Evolutionary conservation across 2,329 filamentous ascomycete genomes (phyloP).

Genomic region (Metarhizium brunneum): DNA sequence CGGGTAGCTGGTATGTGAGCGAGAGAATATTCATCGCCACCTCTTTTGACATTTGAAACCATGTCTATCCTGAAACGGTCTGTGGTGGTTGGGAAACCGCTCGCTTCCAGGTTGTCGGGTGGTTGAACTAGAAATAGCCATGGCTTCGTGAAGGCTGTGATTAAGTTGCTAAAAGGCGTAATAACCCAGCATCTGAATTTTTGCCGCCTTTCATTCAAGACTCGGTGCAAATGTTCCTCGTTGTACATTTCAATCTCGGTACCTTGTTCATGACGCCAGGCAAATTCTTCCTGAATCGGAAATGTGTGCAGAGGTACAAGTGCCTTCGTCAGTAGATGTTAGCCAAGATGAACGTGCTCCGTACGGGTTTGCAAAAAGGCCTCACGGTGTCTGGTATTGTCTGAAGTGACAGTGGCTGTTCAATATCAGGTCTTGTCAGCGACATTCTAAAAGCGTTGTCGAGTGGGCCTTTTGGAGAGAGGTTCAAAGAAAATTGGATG

Average conservation of each 20-base stretch:
- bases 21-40: conserved; percentile 15
- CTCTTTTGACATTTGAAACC: conserved; percentile 10
- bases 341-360: background rate
- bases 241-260: conserved; percentile 25
- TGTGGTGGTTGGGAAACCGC: conserved; percentile 16
- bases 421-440: background rate
- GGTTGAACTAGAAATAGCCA: conserved; percentile 22
- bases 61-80: conserved; percentile 22
- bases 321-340: conserved; percentile 1
- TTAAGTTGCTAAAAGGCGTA: conserved; percentile 19
- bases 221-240: conserved; percentile 16
- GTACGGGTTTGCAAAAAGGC: background rate
- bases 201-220: conserved; percentile 15
- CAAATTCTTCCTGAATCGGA: conserved; percentile 14
- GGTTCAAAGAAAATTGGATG: background rate
- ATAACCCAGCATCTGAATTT: conserved; percentile 19
- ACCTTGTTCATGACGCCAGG: conserved; percentile 19
- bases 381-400: background rate
- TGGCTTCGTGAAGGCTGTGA: conserved; percentile 19
- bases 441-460: background rate
- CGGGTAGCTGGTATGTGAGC: conserved; percentile 15
- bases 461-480: background rate
- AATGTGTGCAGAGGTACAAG: conserved; percentile 12
- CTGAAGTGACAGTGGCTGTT: background rate
- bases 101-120: conserved; percentile 11